Conservation (phyloP, 2,329 filamentous ascomycete genomes). For the Diaporthe vexans region DNA sequence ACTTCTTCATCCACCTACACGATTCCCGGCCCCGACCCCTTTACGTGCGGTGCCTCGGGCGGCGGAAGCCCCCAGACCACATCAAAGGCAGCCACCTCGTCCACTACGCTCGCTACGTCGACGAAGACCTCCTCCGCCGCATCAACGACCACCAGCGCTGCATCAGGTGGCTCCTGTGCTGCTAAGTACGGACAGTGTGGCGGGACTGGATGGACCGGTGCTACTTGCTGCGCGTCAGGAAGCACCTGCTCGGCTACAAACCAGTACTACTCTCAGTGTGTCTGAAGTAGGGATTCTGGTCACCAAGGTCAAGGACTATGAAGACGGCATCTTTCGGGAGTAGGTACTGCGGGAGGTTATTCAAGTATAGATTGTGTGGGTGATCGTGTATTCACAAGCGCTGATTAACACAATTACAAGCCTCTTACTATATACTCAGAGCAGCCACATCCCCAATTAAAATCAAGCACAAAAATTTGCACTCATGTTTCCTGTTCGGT, state of each 20-base stretch:
- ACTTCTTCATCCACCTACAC: slow-evolving; percentile 35
- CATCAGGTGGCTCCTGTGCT: neutral
- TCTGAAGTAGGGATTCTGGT: neutral
- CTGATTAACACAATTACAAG: neutral
- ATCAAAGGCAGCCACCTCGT: neutral
- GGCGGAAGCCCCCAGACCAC: neutral
- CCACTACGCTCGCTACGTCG: slow-evolving; percentile 23
- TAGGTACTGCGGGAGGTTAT: rapidly evolving
- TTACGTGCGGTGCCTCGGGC: slow-evolving; percentile 29
- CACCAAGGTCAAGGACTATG: too few relatives aligned
- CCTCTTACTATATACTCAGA: neutral
- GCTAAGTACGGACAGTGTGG: slow-evolving; percentile 42
- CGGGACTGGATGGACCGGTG: slow-evolving; percentile 43
- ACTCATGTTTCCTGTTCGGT: neutral
- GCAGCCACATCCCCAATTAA: neutral
- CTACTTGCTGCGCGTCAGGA: slow-evolving; percentile 44
- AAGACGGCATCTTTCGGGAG: too few relatives aligned
- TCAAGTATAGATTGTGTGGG: neutral
- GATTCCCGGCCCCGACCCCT: slow-evolving; percentile 29
- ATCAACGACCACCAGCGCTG: slow-evolving; percentile 1
- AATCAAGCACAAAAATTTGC: neutral
- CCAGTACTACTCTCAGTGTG: slow-evolving; percentile 47
- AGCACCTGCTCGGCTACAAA: slow-evolving; percentile 42
- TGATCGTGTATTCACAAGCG: neutral
- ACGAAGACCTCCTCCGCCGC: slow-evolving; percentile 15